Conservation (phyloP, 2,329 filamentous ascomycete genomes). For the Stagonosporopsis chrysanthemi region DNA sequence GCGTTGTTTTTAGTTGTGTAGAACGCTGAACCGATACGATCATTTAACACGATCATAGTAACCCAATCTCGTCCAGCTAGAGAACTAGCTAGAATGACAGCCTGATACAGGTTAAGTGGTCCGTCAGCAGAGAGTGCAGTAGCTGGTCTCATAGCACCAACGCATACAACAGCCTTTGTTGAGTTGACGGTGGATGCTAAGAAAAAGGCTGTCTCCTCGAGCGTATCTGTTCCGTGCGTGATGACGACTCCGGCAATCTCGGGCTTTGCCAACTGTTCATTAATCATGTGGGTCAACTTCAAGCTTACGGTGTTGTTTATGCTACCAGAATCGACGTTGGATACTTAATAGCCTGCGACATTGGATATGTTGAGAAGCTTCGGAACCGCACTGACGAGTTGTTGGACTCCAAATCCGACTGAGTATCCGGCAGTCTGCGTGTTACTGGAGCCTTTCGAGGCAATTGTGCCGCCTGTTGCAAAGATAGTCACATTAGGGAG, state of each 20-base stretch:
- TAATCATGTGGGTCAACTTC: constrained; percentile 58
- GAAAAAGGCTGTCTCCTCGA: constrained; percentile 71
- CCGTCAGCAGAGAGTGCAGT: constrained; percentile 70
- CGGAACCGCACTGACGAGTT: constrained; percentile 63
- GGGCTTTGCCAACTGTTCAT: constrained; percentile 56
- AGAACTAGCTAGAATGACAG: constrained; percentile 63
- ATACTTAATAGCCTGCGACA: constrained; percentile 57
- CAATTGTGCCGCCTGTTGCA: constrained; percentile 67
- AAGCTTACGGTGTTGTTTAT: constrained; percentile 61
- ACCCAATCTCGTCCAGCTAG: constrained; percentile 59
- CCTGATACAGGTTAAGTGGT: constrained; percentile 67
- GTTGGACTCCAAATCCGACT: constrained; percentile 58
- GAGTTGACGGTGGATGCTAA: constrained; percentile 65
- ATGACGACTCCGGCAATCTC: constrained; percentile 61
- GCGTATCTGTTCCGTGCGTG: constrained; percentile 71
- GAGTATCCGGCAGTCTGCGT: constrained; percentile 64
- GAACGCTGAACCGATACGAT: constrained; percentile 65
- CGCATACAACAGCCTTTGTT: constrained; percentile 66
- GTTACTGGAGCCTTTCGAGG: constrained; percentile 58
- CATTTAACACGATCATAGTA: constrained; percentile 68
- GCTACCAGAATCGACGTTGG: constrained; percentile 45
- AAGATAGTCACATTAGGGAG: constrained; percentile 66
- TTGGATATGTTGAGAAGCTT: constrained; percentile 63
- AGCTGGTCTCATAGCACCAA: constrained; percentile 69
- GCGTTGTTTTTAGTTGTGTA: constrained; percentile 69